phyloP scores from a whole-genome alignment of 1,284 basidiomycete genomes.

The Sporisorium graminicola region DNA sequence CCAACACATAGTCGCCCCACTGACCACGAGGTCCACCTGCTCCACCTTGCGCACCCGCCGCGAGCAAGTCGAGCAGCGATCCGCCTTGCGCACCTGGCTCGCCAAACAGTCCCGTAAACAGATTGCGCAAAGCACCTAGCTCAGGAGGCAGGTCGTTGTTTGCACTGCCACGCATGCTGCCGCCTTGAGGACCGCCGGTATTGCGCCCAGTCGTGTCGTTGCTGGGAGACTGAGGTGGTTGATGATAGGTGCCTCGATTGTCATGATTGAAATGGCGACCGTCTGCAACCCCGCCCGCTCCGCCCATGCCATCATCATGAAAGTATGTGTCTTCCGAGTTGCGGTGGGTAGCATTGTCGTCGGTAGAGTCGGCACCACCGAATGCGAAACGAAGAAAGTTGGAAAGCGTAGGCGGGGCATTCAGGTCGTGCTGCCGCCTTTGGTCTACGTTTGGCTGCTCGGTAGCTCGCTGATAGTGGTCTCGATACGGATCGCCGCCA shows the following conservation, averaged over 20 bases:
- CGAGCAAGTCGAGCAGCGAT: conserved; percentile 49
- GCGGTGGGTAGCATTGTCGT: conserved; percentile 1
- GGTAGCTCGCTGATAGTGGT: conserved; percentile 20
- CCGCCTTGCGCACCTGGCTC: conserved; percentile 41
- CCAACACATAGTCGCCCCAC: conserved; percentile 60
- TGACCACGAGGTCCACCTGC: conserved; percentile 43
- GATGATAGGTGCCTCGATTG: conserved; percentile 40
- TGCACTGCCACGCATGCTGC: too few species aligned
- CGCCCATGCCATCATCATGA: conserved; percentile 66
- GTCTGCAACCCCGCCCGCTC: conserved; percentile 58
- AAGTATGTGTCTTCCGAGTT: conserved; percentile 26
- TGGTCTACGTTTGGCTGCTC: conserved; percentile 25
- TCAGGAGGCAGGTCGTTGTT: conserved; percentile 48
- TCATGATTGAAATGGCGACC: conserved; percentile 62
- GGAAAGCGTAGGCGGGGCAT: conserved; percentile 30
- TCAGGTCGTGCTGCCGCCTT: not conserved
- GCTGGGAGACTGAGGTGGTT: conserved; percentile 27
- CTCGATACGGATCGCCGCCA: conserved; percentile 24
- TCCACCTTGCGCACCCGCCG: conserved; percentile 28
- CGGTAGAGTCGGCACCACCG: conserved; percentile 29
- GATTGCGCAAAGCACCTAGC: conserved; percentile 47
- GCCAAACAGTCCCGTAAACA: conserved; percentile 59
- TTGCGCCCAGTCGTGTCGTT: not conserved
- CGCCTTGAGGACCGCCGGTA: not conserved
- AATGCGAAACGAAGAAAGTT: conserved; percentile 50